phyloP scores from a whole-genome alignment of 805 yeast genomes.

The Suhomyces kilbournensis region DNA sequence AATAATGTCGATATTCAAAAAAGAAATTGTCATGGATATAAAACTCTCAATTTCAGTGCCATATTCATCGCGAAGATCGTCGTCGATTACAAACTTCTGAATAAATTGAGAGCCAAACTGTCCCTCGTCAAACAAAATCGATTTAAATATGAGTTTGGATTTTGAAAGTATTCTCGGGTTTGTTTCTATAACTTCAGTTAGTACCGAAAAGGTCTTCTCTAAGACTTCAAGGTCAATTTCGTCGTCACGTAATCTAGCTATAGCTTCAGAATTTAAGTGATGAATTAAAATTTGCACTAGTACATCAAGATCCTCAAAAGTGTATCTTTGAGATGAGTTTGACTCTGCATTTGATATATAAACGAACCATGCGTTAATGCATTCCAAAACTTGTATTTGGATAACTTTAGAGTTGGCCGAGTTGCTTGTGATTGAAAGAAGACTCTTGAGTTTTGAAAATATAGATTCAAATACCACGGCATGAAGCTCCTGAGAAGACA shows the following conservation, averaged over 20 bases:
- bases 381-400: slow-evolving; percentile 18
- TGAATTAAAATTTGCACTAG: slow-evolving; percentile 15
- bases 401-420: slow-evolving; percentile 5
- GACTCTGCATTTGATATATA: slow-evolving; percentile 37
- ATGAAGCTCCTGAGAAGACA: slow-evolving; percentile 31
- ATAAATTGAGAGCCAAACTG: slow-evolving; percentile 46
- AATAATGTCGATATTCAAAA: slow-evolving; percentile 46
- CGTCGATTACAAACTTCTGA: slow-evolving; percentile 24
- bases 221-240: slow-evolving; percentile 10
- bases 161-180: slow-evolving; percentile 40
- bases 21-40: slow-evolving; percentile 44
- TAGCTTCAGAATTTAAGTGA: slow-evolving; percentile 1
- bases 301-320: slow-evolving; percentile 19
- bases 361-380: slow-evolving; percentile 35
- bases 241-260: neutral
- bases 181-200: slow-evolving; percentile 46
- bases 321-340: slow-evolving; percentile 31
- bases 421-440: slow-evolving; percentile 10
- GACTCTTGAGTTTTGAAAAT: slow-evolving; percentile 22
- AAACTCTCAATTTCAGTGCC: slow-evolving; percentile 40
- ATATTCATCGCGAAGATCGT: slow-evolving; percentile 26
- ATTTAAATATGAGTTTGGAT: slow-evolving; percentile 26
- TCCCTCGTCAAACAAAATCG: slow-evolving; percentile 37
- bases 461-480: slow-evolving; percentile 31
- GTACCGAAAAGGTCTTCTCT: slow-evolving; percentile 24